Conservation (phyloP, 78 protist species). For the Dictyostelium citrinum region DNA sequence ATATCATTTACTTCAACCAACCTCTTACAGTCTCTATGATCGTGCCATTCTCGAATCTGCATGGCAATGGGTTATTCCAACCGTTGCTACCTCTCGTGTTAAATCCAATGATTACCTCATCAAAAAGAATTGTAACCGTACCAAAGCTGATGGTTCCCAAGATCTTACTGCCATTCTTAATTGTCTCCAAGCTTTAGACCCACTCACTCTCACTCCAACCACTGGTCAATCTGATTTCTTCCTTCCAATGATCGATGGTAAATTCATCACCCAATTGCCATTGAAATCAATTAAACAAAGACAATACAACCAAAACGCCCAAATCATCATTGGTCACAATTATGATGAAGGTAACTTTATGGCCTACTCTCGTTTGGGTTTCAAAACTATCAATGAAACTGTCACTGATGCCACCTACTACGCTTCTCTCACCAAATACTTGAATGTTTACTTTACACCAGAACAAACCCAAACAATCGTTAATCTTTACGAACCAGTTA, state of each 20-base stretch:
- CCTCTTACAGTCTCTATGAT: constrained; percentile 29
- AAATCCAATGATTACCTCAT: background rate
- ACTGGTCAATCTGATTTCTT: constrained; percentile 54
- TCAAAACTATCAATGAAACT: background rate
- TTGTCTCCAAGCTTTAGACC: constrained; percentile 7
- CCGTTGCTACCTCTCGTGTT: constrained; percentile 1
- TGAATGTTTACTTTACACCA: constrained; percentile 18
- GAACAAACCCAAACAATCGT: background rate
- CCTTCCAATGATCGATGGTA: constrained; percentile 68
- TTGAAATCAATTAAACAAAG: constrained; percentile 11
- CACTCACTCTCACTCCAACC: constrained; percentile 15
- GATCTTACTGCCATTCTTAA: constrained; percentile 20
- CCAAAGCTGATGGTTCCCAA: background rate
- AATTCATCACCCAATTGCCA: constrained; percentile 2
- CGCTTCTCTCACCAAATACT: background rate
- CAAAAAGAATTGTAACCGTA: constrained; percentile 12
- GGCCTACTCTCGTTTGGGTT: constrained; percentile 66
- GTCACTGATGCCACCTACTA: constrained; percentile 38
- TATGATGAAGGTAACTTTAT: constrained; percentile 74
- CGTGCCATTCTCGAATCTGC: constrained; percentile 58
- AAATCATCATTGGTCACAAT: constrained; percentile 77
- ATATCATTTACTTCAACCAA: constrained; percentile 40
- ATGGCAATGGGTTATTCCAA: constrained; percentile 70
- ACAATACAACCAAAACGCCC: constrained; percentile 47
- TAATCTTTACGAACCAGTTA: constrained; percentile 19